Conservation (phyloP, 768 basidiomycete genomes). For the Flagelloscypha sp. region DNA sequence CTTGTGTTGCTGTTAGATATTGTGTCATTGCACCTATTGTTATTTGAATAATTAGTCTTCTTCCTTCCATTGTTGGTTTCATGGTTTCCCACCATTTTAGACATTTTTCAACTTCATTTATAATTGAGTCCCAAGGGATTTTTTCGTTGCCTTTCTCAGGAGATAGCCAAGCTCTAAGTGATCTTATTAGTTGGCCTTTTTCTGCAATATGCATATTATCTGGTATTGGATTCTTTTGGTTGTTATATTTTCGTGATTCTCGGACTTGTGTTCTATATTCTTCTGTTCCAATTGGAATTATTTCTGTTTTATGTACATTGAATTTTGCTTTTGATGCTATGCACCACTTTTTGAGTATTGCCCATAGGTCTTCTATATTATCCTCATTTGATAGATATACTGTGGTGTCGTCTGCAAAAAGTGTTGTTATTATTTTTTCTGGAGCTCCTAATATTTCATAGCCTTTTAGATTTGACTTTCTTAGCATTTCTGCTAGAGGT, state of each 20-base stretch:
- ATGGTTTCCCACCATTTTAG: conserved; percentile 4
- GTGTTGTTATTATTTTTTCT: conserved; percentile 9
- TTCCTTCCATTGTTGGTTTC: conserved; percentile 7
- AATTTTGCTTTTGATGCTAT: conserved; percentile 8
- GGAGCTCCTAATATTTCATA: conserved; percentile 8
- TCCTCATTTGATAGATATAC: conserved; percentile 10
- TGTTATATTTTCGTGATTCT: conserved; percentile 2
- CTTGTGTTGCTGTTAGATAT: conserved; percentile 12
- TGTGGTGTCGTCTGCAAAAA: conserved; percentile 20
- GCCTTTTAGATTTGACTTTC: conserved; percentile 12
- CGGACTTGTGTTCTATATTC: conserved; percentile 1
- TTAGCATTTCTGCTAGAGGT: conserved; percentile 15
- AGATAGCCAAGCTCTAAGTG: conserved; percentile 4
- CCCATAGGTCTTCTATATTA: conserved; percentile 3
- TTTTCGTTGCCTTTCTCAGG: conserved; percentile 5
- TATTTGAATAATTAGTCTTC: conserved; percentile 8
- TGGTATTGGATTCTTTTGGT: background rate
- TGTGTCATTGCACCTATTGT: conserved; percentile 13
- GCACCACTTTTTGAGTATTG: conserved; percentile 8
- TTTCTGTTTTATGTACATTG: conserved; percentile 16
- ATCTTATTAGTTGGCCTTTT: conserved; percentile 2
- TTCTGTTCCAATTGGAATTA: conserved; percentile 12
- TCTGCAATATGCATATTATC: background rate
- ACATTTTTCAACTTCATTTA: conserved; percentile 3
- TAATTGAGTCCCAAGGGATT: background rate